Conservation (phyloP, 1,284 basidiomycete species). For the Amylostereum chailletii region DNA sequence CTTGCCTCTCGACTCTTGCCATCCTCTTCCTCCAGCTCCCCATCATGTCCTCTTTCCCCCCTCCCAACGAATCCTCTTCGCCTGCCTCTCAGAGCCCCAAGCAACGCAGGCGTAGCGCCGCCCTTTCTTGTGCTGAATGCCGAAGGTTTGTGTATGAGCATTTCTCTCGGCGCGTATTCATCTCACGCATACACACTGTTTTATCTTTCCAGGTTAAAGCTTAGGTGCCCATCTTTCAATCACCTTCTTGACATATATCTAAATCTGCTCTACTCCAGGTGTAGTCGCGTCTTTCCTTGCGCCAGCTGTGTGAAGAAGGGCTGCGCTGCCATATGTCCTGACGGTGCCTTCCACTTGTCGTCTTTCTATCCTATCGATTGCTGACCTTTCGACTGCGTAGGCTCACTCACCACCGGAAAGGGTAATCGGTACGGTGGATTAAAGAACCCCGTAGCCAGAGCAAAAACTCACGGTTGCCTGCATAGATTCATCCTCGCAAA, state of each 20-base stretch:
- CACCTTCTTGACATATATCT: neutral
- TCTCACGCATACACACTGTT: constrained; percentile 6
- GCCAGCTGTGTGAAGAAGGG: constrained; percentile 64
- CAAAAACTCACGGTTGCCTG: neutral
- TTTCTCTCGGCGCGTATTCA: neutral
- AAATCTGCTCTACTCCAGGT: constrained; percentile 26
- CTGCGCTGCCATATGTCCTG: constrained; percentile 53
- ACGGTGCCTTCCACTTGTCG: constrained; percentile 28
- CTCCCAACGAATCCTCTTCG: constrained; percentile 9
- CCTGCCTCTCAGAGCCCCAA: constrained; percentile 29
- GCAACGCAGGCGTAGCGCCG: constrained; percentile 38
- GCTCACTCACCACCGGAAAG: constrained; percentile 63
- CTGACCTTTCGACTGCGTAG: constrained; percentile 19
- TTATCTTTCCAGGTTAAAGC: constrained; percentile 39
- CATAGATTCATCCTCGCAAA: constrained; percentile 59
- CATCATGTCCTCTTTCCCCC: constrained; percentile 14
- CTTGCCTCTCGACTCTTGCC: constrained; percentile 1
- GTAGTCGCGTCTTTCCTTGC: constrained; percentile 56
- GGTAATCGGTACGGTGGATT: constrained; percentile 43
- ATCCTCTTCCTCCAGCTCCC: constrained; percentile 6
- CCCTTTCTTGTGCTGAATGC: constrained; percentile 55
- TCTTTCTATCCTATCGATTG: no score
- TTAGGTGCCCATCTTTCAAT: constrained; percentile 36
- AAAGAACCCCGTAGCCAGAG: neutral
- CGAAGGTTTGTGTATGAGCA: constrained; percentile 32